Percentiles rank a stretch among this genome's conserved stretches.
Evolutionary conservation across 306 rosid species (phyloP).

Genomic region (Vicia sativa): DNA sequence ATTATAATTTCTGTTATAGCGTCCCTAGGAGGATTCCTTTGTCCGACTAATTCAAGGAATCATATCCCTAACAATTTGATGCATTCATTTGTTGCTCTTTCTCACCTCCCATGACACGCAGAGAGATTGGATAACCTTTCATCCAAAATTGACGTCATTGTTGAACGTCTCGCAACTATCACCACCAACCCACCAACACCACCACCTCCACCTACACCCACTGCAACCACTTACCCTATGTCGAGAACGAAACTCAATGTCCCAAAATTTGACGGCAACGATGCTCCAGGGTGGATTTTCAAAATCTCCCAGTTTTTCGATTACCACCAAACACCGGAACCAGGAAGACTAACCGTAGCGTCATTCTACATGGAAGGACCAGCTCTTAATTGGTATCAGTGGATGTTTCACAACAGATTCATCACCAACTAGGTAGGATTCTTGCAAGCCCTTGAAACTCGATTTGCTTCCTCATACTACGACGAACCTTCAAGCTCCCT

Average conservation of each 20-base stretch:
- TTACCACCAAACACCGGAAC: neutral
- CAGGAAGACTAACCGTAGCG: neutral
- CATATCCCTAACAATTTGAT: too few species aligned
- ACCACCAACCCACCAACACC: too few species aligned
- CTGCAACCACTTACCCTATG: too few species aligned
- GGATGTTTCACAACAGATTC: neutral
- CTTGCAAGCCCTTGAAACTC: neutral
- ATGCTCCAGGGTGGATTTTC: neutral
- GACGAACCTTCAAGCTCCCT: neutral
- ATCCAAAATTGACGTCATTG: too few species aligned
- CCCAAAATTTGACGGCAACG: neutral
- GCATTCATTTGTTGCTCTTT: too few species aligned
- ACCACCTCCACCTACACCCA: too few species aligned
- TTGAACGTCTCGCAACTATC: too few species aligned
- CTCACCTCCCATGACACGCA: too few species aligned
- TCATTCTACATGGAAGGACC: neutral
- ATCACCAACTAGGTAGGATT: neutral
- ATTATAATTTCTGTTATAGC: too few species aligned
- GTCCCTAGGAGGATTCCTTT: too few species aligned
- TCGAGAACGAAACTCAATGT: neutral
- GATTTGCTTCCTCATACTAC: neutral
- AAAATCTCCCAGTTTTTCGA: neutral
- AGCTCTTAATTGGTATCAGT: neutral
- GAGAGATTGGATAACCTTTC: too few species aligned
- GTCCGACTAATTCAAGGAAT: too few species aligned